Evolutionary conservation across 2,329 filamentous ascomycete genomes (phyloP).

Genomic region (Ascochyta koolunga): DNA sequence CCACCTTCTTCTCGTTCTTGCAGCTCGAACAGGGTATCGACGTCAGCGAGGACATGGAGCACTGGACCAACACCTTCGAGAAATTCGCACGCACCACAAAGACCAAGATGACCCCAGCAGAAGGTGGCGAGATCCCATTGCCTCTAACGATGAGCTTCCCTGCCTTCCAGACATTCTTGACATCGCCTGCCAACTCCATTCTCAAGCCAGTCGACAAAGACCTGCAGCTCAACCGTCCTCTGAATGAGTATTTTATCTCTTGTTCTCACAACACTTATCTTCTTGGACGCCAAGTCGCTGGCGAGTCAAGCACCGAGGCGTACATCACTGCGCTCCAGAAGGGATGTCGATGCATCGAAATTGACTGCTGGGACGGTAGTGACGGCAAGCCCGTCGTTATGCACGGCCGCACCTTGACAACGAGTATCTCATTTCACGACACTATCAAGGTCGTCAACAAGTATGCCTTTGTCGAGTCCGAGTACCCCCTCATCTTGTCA

Average conservation of each 20-base stretch:
- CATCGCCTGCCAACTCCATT: conserved; percentile 65
- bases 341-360: conserved; percentile 93
- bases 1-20: conserved; percentile 79
- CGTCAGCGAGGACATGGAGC: conserved; percentile 66
- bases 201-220: conserved; percentile 66
- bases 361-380: conserved; percentile 96
- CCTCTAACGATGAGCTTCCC: conserved; percentile 73
- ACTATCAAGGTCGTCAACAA: conserved; percentile 93
- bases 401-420: conserved; percentile 89
- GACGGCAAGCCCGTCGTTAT: conserved; percentile 88
- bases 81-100: conserved; percentile 61
- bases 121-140: conserved; percentile 47
- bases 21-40: conserved; percentile 76
- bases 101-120: conserved; percentile 50
- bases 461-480: conserved; percentile 88
- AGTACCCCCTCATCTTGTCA: conserved; percentile 90
- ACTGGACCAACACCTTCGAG: conserved; percentile 76
- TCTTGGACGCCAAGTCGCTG: conserved; percentile 85
- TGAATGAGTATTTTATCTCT: conserved; percentile 98
- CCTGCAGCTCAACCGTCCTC: conserved; percentile 75
- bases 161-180: conserved; percentile 68
- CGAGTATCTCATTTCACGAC: conserved; percentile 85
- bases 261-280: conserved; percentile 99
- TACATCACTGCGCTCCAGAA: conserved; percentile 89
- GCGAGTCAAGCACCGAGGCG: conserved; percentile 89